These are phyloP conservation scores for Trichaptum fuscoviolaceum DNA, from an alignment of 768 basidiomycete species.

Conservation along the genomic window DNA sequence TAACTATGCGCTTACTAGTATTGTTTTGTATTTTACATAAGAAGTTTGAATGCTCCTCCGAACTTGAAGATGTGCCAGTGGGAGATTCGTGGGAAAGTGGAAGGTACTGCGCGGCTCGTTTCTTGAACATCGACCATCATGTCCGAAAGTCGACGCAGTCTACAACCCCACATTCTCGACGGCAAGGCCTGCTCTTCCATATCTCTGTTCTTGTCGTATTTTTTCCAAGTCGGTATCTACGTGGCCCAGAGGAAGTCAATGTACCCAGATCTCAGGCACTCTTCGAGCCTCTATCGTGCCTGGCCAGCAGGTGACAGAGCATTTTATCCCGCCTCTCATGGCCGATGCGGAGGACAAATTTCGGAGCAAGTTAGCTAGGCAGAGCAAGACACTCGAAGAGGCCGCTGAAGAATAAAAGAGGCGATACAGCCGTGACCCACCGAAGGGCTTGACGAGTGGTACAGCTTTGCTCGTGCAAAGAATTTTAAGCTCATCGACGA, in stretches of 20 bases:
- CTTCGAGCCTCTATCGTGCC: background rate
- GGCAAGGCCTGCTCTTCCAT: background rate
- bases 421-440: slow-evolving; percentile 75
- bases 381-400: slow-evolving; percentile 72
- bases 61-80: too few species aligned
- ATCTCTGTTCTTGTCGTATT: slow-evolving; percentile 2
- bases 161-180: background rate
- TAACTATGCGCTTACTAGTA: too few species aligned
- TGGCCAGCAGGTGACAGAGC: slow-evolving; percentile 26
- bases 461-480: slow-evolving; percentile 67
- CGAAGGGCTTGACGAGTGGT: slow-evolving; percentile 93
- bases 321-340: slow-evolving; percentile 86
- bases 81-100: too few species aligned
- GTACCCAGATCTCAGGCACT: background rate
- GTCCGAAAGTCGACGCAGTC: background rate
- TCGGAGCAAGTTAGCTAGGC: slow-evolving; percentile 56
- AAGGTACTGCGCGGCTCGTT: too few species aligned
- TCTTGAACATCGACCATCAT: background rate
- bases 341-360: slow-evolving; percentile 75
- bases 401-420: slow-evolving; percentile 80
- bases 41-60: too few species aligned
- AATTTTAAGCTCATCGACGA: slow-evolving; percentile 82
- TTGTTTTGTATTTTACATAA: too few species aligned
- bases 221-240: slow-evolving; percentile 5
- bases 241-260: background rate